Percentiles rank a stretch among this genome's conserved stretches.
Conservation (phyloP, 1,284 basidiomycete species). For the Cryptococcus sp. region DNA sequence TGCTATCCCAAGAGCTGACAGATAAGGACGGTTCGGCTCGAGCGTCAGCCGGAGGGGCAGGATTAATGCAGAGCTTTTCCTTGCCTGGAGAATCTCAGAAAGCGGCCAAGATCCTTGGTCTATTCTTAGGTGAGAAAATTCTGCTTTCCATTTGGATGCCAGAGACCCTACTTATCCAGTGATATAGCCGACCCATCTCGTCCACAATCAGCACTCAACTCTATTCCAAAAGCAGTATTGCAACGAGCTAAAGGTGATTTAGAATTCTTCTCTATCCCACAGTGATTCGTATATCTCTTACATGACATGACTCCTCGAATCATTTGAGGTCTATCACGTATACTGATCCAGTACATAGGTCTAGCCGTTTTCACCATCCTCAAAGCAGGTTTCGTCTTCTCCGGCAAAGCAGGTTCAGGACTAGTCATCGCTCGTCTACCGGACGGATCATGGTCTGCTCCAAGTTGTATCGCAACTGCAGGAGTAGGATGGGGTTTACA, state of each 20-base stretch:
- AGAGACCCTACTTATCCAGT: not conserved
- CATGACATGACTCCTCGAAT: too few species aligned
- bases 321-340: too few species aligned
- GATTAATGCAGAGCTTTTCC: conserved; percentile 75
- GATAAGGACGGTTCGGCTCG: conserved; percentile 31
- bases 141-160: not conserved
- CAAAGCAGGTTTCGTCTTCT: conserved; percentile 89
- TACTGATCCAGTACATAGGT: conserved; percentile 52
- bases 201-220: conserved; percentile 86
- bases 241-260: conserved; percentile 74
- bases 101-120: conserved; percentile 82
- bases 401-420: conserved; percentile 90
- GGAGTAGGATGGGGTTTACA: conserved; percentile 94
- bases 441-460: conserved; percentile 96
- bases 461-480: conserved; percentile 95
- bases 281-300: too few species aligned
- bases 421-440: conserved; percentile 89
- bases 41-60: conserved; percentile 37
- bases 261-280: not conserved
- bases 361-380: conserved; percentile 93
- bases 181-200: conserved; percentile 73
- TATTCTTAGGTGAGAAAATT: conserved; percentile 69
- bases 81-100: conserved; percentile 84
- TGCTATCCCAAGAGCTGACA: not conserved
- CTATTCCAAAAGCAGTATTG: conserved; percentile 91